phyloP scores from a whole-genome alignment of 2,329 filamentous ascomycete species.

The Pyricularia grisea region DNA sequence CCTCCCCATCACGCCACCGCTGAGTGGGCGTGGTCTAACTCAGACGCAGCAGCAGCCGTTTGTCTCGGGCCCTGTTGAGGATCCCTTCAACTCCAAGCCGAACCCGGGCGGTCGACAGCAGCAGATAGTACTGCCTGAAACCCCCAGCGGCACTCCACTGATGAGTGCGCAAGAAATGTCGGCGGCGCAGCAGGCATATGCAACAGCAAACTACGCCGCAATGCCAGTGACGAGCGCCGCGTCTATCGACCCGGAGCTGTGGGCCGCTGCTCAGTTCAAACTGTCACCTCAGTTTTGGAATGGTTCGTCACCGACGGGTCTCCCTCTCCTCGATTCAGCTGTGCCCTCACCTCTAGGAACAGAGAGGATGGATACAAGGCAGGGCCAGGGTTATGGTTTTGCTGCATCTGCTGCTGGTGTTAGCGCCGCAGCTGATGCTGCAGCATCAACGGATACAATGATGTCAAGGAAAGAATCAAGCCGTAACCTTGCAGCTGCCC shows the following conservation, averaged over 20 bases:
- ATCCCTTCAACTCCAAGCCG: slow-evolving; percentile 15
- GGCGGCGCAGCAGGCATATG: neutral
- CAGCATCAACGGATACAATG: neutral
- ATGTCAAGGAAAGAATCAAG: neutral
- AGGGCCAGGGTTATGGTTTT: neutral
- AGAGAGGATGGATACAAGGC: neutral
- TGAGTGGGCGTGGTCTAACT: slow-evolving; percentile 3
- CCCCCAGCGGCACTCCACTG: slow-evolving; percentile 28
- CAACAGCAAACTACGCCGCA: neutral
- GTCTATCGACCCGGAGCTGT: neutral
- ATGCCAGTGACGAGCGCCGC: neutral
- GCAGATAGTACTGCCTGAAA: slow-evolving; percentile 18
- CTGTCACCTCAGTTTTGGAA: neutral
- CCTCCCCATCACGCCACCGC: slow-evolving; percentile 10
- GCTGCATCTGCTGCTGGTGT: neutral
- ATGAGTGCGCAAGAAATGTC: slow-evolving; percentile 12
- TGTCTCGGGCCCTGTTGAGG: slow-evolving; percentile 12
- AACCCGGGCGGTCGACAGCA: slow-evolving; percentile 7
- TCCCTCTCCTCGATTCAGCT: neutral
- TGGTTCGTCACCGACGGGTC: neutral
- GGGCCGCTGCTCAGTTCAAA: neutral
- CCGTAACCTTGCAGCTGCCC: neutral
- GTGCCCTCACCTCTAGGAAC: neutral
- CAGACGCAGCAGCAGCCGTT: slow-evolving; percentile 5
- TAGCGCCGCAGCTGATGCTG: no score